Conservation (phyloP, 768 basidiomycete genomes). For the Rhizopogon salebrosus region DNA sequence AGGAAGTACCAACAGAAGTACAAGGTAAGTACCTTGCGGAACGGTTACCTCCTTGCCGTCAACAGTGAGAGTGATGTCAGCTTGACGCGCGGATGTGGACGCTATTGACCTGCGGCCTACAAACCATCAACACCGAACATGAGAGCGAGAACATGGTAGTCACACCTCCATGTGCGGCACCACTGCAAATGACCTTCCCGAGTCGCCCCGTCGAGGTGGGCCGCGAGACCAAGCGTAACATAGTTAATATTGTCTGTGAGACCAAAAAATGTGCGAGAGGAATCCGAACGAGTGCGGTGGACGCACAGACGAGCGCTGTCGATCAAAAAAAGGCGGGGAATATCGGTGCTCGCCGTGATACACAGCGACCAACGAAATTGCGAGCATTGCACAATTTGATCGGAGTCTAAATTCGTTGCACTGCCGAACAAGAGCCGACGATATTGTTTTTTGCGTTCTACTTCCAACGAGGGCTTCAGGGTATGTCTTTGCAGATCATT, state of each 20-base stretch:
- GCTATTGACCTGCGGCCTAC: constrained; percentile 59
- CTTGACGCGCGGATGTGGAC: constrained; percentile 59
- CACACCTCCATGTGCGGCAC: constrained; percentile 32
- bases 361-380: constrained; percentile 30
- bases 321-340: constrained; percentile 12
- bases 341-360: constrained; percentile 36
- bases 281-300: constrained; percentile 14
- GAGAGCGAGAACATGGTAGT: neutral
- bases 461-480: neutral
- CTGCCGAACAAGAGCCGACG: neutral
- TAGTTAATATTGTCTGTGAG: constrained; percentile 25
- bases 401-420: constrained; percentile 17
- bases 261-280: constrained; percentile 16
- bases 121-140: constrained; percentile 4
- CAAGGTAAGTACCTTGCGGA: constrained; percentile 67
- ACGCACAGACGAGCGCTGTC: constrained; percentile 9
- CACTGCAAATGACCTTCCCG: constrained; percentile 51
- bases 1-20: constrained; percentile 2
- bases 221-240: constrained; percentile 71
- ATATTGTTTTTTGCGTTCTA: neutral
- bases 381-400: constrained; percentile 9
- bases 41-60: constrained; percentile 98
- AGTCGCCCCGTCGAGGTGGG: constrained; percentile 65
- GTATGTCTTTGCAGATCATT: neutral
- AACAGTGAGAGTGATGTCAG: constrained; percentile 87